These are phyloP conservation scores for Simmondsia chinensis DNA, from an alignment of 148 eudicot genomes.

Conservation along the genomic window DNA sequence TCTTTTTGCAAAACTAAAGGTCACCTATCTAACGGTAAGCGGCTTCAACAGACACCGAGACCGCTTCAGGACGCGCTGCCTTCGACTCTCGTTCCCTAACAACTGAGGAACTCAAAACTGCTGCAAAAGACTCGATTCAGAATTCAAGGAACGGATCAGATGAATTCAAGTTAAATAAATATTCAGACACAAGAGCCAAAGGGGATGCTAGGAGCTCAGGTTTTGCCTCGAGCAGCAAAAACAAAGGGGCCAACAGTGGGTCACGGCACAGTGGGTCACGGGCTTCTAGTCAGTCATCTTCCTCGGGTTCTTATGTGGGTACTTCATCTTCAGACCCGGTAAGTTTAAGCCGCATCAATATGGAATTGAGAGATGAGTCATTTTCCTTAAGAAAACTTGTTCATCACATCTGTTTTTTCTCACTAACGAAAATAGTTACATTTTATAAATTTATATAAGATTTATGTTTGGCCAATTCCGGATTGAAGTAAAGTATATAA, in stretches of 20 bases:
- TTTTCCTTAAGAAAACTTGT: no score
- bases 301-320: conserved; percentile 21
- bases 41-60: conserved; percentile 24
- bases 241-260: no score
- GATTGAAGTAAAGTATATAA: no score
- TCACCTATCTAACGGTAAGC: background rate
- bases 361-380: no score
- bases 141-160: conserved; percentile 24
- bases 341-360: no score
- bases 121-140: conserved; percentile 21
- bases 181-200: conserved; percentile 11
- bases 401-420: no score
- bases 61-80: conserved; percentile 21
- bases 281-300: conserved; percentile 15
- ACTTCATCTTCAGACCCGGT: conserved; percentile 27
- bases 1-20: no score
- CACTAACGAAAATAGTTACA: no score
- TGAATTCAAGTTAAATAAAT: conserved; percentile 15
- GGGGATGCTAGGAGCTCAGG: conserved; percentile 14
- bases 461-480: no score
- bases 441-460: no score
- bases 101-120: conserved; percentile 31
- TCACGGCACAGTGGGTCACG: no score
- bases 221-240: conserved; percentile 9
- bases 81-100: conserved; percentile 28